Percentiles rank a stretch among this genome's conserved stretches.
Evolutionary conservation across 2,329 filamentous ascomycete genomes (phyloP).

Genomic region (Hortaea werneckii): DNA sequence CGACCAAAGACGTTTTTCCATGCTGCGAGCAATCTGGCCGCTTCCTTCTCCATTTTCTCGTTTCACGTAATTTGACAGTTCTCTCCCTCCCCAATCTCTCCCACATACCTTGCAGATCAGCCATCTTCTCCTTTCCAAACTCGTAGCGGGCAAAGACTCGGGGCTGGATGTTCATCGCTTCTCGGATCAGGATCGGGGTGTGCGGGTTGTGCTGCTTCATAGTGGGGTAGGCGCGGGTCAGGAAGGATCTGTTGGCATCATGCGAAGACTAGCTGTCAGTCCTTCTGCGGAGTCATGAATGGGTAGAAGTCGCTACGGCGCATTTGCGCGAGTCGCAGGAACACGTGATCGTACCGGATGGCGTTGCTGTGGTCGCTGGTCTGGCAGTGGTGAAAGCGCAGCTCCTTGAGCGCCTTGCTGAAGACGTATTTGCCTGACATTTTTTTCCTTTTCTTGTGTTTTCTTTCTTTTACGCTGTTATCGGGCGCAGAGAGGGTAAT

Average conservation of each 20-base stretch:
- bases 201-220: constrained; percentile 99
- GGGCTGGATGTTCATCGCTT: constrained; percentile 75
- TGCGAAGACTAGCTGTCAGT: too few species aligned
- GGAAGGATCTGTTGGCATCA: constrained; percentile 58
- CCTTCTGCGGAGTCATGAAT: neutral
- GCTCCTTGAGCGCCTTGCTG: constrained; percentile 77
- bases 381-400: constrained; percentile 96
- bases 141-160: constrained; percentile 87
- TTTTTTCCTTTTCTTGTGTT: constrained; percentile 2
- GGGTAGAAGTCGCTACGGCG: too few species aligned
- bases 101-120: constrained; percentile 47
- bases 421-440: constrained; percentile 96
- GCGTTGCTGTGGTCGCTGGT: constrained; percentile 82
- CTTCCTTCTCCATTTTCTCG: too few species aligned
- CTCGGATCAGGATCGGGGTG: constrained; percentile 87
- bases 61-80: constrained; percentile 3
- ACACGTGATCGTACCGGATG: constrained; percentile 52
- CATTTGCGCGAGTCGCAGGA: too few species aligned
- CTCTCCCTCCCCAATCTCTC: neutral
- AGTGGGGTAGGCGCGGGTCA: constrained; percentile 83
- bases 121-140: constrained; percentile 57
- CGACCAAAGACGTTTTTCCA: too few species aligned
- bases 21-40: too few species aligned
- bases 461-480: neutral
- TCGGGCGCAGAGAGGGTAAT: neutral